Conservation (phyloP, 73 alveolate species). For the Paramecium pentaurelia region DNA sequence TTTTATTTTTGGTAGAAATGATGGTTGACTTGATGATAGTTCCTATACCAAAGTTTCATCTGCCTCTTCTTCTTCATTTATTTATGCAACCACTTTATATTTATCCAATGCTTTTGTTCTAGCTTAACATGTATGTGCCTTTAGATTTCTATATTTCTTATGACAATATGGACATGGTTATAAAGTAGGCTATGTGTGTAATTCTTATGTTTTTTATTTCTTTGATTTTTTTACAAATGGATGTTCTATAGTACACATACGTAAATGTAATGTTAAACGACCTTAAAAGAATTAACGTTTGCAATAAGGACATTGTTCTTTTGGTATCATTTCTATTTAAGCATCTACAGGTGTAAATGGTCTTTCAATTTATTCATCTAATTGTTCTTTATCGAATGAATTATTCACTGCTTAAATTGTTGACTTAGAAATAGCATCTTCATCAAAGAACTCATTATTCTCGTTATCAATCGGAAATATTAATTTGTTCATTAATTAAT, state of each 20-base stretch:
- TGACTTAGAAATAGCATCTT: conserved; percentile 23
- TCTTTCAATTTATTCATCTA: conserved; percentile 25
- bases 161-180: neutral
- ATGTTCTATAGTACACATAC: neutral
- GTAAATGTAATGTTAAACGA: neutral
- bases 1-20: neutral
- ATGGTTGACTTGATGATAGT: neutral
- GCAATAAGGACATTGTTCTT: conserved; percentile 38
- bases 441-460: neutral
- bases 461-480: neutral
- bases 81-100: neutral
- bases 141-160: neutral
- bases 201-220: neutral
- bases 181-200: neutral
- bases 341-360: conserved; percentile 20
- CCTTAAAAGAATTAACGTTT: neutral
- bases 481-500: neutral
- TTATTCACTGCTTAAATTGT: conserved; percentile 8
- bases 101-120: neutral
- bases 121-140: neutral
- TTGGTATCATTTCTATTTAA: neutral
- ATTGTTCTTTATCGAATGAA: neutral
- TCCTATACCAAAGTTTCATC: neutral
- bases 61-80: conserved; percentile 30
- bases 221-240: neutral